Conservation (phyloP, 352 stramenopile species). For the Pilasporangium apinafurcum region DNA sequence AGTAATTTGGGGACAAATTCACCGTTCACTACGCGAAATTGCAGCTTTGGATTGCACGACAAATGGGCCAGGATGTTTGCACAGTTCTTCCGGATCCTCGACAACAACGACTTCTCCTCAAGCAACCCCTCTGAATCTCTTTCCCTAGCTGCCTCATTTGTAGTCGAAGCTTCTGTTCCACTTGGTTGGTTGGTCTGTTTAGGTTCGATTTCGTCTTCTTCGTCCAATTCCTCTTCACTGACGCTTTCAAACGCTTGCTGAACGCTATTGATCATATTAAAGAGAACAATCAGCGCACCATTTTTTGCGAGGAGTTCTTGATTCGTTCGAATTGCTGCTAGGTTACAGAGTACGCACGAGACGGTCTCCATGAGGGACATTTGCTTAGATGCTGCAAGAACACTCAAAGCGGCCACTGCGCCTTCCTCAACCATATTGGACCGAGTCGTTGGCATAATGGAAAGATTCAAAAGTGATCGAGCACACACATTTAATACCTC, state of each 20-base stretch:
- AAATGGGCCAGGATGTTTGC: constrained; percentile 56
- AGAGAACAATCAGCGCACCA: constrained; percentile 35
- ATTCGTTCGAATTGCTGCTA: constrained; percentile 53
- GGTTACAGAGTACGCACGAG: constrained; percentile 50
- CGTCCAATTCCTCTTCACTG: constrained; percentile 5
- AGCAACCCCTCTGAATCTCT: constrained; percentile 7
- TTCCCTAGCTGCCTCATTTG: constrained; percentile 1
- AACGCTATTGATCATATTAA: constrained; percentile 30
- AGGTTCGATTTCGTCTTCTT: constrained; percentile 2
- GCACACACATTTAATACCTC: constrained; percentile 27
- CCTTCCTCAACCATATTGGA: constrained; percentile 70
- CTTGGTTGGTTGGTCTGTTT: no score
- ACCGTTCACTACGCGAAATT: constrained; percentile 41
- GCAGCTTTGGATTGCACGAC: constrained; percentile 70
- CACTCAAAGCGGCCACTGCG: constrained; percentile 42
- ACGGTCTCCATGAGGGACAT: constrained; percentile 35
- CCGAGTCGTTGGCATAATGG: constrained; percentile 70
- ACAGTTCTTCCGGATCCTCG: constrained; percentile 50
- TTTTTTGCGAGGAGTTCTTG: constrained; percentile 58
- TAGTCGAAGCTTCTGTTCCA: neutral
- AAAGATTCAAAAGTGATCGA: constrained; percentile 70
- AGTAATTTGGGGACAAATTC: constrained; percentile 54
- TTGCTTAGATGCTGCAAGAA: constrained; percentile 29
- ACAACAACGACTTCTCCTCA: constrained; percentile 13
- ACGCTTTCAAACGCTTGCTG: constrained; percentile 17